Evolutionary conservation across 1,284 basidiomycete species (phyloP).

Genomic region (Gomphus bonarii): DNA sequence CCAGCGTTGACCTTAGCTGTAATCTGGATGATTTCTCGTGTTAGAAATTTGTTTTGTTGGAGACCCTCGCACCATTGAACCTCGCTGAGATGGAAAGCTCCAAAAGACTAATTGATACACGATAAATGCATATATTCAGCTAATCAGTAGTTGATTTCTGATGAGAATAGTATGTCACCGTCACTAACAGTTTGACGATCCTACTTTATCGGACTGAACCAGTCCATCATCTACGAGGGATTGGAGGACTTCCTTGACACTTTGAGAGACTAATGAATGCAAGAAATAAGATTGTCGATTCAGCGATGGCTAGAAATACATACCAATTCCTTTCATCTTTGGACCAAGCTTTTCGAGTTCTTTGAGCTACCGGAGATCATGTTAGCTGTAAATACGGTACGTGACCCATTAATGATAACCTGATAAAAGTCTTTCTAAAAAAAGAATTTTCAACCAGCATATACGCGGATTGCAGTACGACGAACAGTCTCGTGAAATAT

Average conservation of each 20-base stretch:
- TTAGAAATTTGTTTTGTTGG: conserved; percentile 2
- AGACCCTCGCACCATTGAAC: conserved; percentile 48
- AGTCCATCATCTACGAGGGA: conserved; percentile 76
- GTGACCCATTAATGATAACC: conserved; percentile 32
- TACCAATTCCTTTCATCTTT: conserved; percentile 83
- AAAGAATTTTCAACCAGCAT: not conserved
- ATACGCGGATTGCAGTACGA: conserved; percentile 2
- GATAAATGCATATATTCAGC: conserved; percentile 23
- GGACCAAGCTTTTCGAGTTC: conserved; percentile 79
- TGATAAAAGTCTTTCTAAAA: conserved; percentile 79
- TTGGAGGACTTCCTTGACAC: conserved; percentile 82
- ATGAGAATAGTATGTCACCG: not conserved
- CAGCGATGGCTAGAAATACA: conserved; percentile 11
- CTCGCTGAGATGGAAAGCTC: conserved; percentile 84
- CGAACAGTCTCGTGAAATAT: conserved; percentile 83
- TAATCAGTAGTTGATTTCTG: not conserved
- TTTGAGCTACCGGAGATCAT: conserved; percentile 46
- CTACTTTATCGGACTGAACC: conserved; percentile 81
- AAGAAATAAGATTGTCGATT: not conserved
- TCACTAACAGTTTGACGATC: conserved; percentile 76
- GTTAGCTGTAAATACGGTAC: not conserved
- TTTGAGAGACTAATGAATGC: conserved; percentile 56
- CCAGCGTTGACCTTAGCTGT: conserved; percentile 48
- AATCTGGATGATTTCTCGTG: conserved; percentile 30
- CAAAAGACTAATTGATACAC: conserved; percentile 60